Conservation (phyloP, 345 rosid genomes). For the Pelargonium nanum region DNA sequence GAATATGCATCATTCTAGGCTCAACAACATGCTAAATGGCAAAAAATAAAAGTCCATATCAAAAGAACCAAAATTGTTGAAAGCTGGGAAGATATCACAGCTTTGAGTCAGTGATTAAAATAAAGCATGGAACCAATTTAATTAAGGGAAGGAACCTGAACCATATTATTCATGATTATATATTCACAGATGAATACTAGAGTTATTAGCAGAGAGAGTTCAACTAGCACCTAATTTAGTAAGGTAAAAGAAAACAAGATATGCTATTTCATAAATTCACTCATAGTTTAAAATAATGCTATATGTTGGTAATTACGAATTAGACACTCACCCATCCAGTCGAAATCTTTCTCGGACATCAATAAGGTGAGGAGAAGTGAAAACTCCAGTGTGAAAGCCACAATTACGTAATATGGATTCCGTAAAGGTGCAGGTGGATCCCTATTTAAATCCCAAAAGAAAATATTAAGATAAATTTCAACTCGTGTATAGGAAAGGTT, state of each 20-base stretch:
- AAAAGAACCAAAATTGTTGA: constrained; percentile 2
- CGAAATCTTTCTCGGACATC: constrained; percentile 90
- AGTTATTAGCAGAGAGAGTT: too few species aligned
- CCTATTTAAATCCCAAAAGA: constrained; percentile 33
- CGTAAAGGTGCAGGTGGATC: constrained; percentile 79
- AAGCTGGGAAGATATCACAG: neutral
- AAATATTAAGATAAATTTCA: neutral
- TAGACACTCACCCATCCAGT: constrained; percentile 59
- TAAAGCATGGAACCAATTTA: neutral
- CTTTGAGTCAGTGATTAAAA: constrained; percentile 1
- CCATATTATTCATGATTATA: neutral
- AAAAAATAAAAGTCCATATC: neutral
- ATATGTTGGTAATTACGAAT: neutral
- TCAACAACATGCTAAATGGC: neutral
- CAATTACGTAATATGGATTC: constrained; percentile 76
- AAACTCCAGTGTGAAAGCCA: constrained; percentile 84
- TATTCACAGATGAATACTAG: neutral
- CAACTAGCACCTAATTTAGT: too few species aligned
- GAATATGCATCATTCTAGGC: neutral
- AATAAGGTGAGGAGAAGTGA: constrained; percentile 90
- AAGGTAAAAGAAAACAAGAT: neutral
- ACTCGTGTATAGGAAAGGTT: neutral
- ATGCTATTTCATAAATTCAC: neutral
- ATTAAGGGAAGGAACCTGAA: neutral
- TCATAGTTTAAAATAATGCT: neutral